A percentile compares a stretch with the other conserved stretches of the same genome.
phyloP scores from a whole-genome alignment of 306 rosid genomes.

The Glycyrrhiza uralensis region DNA sequence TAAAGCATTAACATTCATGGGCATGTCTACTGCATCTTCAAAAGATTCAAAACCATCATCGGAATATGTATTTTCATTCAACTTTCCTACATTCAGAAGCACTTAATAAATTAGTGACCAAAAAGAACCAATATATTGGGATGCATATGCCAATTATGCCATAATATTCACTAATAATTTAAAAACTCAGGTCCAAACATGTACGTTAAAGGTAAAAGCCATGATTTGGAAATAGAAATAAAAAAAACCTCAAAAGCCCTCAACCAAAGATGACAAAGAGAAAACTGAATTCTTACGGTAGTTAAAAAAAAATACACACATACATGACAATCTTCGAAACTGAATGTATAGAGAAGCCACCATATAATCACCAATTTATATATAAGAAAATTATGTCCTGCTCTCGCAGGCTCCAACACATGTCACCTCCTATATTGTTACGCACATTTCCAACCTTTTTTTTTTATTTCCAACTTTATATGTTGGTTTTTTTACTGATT shows the following conservation, averaged over 20 bases:
- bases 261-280: neutral
- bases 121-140: no score
- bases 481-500: no score
- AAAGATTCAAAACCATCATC: neutral
- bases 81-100: constrained; percentile 23
- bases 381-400: no score
- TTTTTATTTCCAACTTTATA: no score
- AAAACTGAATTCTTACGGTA: neutral
- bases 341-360: neutral
- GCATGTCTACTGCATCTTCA: neutral
- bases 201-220: no score
- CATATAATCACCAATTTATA: no score
- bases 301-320: neutral
- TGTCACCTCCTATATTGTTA: no score
- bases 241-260: neutral
- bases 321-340: no score
- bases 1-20: neutral
- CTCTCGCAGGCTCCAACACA: no score
- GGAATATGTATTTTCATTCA: neutral
- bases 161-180: neutral
- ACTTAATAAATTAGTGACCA: neutral
- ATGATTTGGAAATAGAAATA: no score
- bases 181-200: neutral
- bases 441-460: no score
- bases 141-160: neutral